A percentile compares a stretch with the other conserved stretches of the same genome.
These are phyloP conservation scores for Blastocystis sp. DNA, from an alignment of 352 stramenopile species.

Conservation along the genomic window DNA sequence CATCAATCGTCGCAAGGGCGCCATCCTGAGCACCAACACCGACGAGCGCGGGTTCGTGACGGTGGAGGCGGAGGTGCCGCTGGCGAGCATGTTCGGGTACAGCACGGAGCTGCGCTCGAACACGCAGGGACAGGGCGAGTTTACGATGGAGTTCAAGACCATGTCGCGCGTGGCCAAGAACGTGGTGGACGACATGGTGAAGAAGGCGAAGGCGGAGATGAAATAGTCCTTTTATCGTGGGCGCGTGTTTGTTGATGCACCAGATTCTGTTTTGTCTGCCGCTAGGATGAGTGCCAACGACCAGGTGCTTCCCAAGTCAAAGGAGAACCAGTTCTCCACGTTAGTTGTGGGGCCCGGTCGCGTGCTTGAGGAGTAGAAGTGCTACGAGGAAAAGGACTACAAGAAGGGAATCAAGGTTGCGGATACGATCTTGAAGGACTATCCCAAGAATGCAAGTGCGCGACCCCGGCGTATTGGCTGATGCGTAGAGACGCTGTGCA, in stretches of 20 bases:
- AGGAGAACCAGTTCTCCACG: slow-evolving; percentile 33
- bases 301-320: slow-evolving; percentile 15
- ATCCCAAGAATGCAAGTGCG: slow-evolving; percentile 54
- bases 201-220: slow-evolving; percentile 53
- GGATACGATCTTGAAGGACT: slow-evolving; percentile 49
- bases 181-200: slow-evolving; percentile 65
- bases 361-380: slow-evolving; percentile 32
- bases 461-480: background rate
- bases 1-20: slow-evolving; percentile 74
- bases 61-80: slow-evolving; percentile 86
- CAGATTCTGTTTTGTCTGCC: background rate
- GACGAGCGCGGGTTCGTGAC: slow-evolving; percentile 87
- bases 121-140: slow-evolving; percentile 95
- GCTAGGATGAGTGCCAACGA: slow-evolving; percentile 38
- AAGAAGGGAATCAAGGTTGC: slow-evolving; percentile 54
- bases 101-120: slow-evolving; percentile 90
- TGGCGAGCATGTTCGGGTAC: slow-evolving; percentile 98
- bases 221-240: slow-evolving; percentile 52
- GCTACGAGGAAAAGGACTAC: slow-evolving; percentile 68
- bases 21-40: slow-evolving; percentile 86
- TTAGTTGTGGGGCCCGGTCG: slow-evolving; percentile 5
- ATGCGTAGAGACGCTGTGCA: slow-evolving; percentile 38
- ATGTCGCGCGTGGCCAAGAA: slow-evolving; percentile 45
- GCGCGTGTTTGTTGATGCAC: slow-evolving; percentile 43
- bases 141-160: slow-evolving; percentile 98